phyloP scores from a whole-genome alignment of 352 stramenopile genomes.

The Phytophthora fragariae region DNA sequence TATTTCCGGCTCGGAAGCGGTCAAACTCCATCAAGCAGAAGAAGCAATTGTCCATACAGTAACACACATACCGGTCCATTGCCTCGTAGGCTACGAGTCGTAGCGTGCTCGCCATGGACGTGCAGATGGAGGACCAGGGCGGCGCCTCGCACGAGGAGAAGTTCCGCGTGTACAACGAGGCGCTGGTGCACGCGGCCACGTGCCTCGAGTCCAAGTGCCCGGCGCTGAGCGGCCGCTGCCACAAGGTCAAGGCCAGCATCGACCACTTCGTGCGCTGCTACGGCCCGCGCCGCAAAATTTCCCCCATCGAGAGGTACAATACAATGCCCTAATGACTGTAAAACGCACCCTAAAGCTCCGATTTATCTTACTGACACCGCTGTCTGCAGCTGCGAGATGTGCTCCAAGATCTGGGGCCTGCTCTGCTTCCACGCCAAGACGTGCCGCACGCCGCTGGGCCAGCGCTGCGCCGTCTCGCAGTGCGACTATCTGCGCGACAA shows the following conservation, averaged over 20 bases:
- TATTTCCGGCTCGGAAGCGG: not conserved
- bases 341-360: not conserved
- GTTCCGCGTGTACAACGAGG: slow-evolving; percentile 88
- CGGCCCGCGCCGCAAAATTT: slow-evolving; percentile 67
- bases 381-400: slow-evolving; percentile 70
- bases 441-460: slow-evolving; percentile 56
- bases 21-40: not conserved
- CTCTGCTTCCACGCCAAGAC: slow-evolving; percentile 90
- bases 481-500: slow-evolving; percentile 90
- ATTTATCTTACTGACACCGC: not conserved
- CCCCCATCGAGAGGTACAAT: slow-evolving; percentile 74
- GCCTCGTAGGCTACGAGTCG: too few species aligned
- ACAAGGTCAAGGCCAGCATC: slow-evolving; percentile 91
- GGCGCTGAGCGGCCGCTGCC: slow-evolving; percentile 70
- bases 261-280: slow-evolving; percentile 91
- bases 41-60: not conserved
- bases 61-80: not conserved
- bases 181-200: slow-evolving; percentile 73
- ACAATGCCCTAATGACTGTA: not conserved
- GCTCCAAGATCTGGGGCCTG: slow-evolving; percentile 86
- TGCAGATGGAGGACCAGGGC: slow-evolving; percentile 48
- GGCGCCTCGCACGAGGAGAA: slow-evolving; percentile 75
- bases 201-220: slow-evolving; percentile 69
- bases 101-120: slow-evolving; percentile 43
- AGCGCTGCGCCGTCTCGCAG: slow-evolving; percentile 82